Base-by-base conservation (phyloP, 805 yeast species). In the Kluyveromyces wickerhamii region DNA sequence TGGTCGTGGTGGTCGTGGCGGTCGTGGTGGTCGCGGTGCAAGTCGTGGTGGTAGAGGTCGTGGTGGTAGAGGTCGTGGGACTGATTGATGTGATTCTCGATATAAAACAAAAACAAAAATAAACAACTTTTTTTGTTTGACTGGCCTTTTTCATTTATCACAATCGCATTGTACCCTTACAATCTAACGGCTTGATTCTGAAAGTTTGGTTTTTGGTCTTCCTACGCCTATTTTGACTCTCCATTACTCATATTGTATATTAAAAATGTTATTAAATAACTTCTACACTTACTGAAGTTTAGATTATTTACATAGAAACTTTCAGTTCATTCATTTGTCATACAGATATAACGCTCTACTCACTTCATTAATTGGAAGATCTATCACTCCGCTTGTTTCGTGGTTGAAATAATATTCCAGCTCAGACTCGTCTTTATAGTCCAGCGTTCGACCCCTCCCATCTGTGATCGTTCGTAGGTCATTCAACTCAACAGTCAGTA, bases 301-400 rank as follows among this genome's bases (percentile, higher is more conserved):
- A n/a, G n/a, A n/a, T n/a, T n/a, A n/a, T n/a, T n/a, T n/a, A n/a
- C n/a, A n/a, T n/a, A n/a, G n/a, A n/a, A n/a, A n/a, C n/a, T n/a
- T n/a, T n/a, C n/a, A n/a, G n/a, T n/a, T n/a, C n/a, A n/a, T n/a
- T n/a, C n/a, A 23, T 23, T 14, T 32, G 4, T 39, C 31, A 19
- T 35, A 28, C 20, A 40, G 61, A 49, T 82, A 83, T 12, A 84
- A 56, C 1, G 80, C 74, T 31, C 69, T 68, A 48, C 82, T 79
- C 1, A 80, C 89, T 29, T 75, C 69, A 10, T 73, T 69, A 1
- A 87, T 65, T 0, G 95, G 89, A 34, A 88, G 51, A 55, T 88
- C 97, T 72, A 86, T 74, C 4, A 89, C 89, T 0, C 94, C 96
- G 50, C 85, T 82, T 0, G 92, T 78, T 13, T 83, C 73, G 11